Percentiles rank a stretch among this genome's conserved stretches.
Conservation (phyloP, 805 yeast species). For the Saccharomycopsis sp. region DNA sequence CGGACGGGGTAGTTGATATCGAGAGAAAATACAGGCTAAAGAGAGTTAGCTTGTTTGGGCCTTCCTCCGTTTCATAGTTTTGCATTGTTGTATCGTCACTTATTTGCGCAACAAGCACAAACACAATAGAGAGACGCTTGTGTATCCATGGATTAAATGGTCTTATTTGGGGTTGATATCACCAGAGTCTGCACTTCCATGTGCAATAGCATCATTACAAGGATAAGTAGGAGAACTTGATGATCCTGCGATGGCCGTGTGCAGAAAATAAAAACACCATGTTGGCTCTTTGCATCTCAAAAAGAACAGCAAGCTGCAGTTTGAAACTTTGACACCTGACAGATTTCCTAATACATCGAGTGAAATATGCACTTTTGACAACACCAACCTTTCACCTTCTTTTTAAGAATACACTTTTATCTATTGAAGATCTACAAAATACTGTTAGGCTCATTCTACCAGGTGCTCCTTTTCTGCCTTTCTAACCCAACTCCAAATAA, state of each 20-base stretch:
- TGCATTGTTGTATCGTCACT: not conserved
- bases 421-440: no score
- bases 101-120: no score
- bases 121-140: no score
- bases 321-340: not conserved
- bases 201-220: not conserved
- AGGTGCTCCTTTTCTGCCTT: no score
- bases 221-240: not conserved
- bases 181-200: no score
- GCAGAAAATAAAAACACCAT: not conserved
- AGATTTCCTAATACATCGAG: not conserved
- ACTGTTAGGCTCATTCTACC: no score
- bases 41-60: not conserved
- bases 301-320: not conserved
- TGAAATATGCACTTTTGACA: no score
- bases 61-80: not conserved
- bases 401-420: no score
- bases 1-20: not conserved
- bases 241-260: not conserved
- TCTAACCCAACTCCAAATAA: no score
- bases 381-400: no score
- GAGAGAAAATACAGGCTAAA: not conserved
- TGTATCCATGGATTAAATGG: no score
- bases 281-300: not conserved
- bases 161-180: no score